Evolutionary conservation across 805 yeast genomes (phyloP).

Genomic region (Candida boleticola): DNA sequence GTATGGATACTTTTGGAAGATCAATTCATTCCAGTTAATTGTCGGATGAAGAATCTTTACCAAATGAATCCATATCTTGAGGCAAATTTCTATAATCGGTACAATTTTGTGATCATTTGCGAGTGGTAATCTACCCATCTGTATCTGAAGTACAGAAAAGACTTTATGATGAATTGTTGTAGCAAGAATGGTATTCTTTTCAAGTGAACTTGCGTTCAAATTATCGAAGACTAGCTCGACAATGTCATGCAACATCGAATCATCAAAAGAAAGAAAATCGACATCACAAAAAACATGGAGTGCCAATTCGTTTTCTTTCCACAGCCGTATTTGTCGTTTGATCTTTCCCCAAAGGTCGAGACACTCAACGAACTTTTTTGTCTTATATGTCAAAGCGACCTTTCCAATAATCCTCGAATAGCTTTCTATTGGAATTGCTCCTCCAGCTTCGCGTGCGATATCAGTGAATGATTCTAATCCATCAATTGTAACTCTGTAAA

Average conservation of each 20-base stretch:
- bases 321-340: background rate
- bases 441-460: slow-evolving; percentile 11
- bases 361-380: background rate
- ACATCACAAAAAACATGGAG: background rate
- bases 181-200: background rate
- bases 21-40: slow-evolving; percentile 34
- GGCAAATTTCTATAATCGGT: slow-evolving; percentile 22
- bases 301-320: background rate
- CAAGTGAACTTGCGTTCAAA: background rate
- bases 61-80: slow-evolving; percentile 30
- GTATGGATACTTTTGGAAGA: slow-evolving; percentile 38
- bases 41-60: slow-evolving; percentile 12
- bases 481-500: slow-evolving; percentile 20
- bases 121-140: slow-evolving; percentile 36
- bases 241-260: background rate
- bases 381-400: slow-evolving; percentile 9
- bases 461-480: slow-evolving; percentile 19
- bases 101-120: slow-evolving; percentile 20
- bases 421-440: slow-evolving; percentile 18
- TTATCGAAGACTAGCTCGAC: background rate
- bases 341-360: slow-evolving; percentile 1
- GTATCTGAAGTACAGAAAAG: slow-evolving; percentile 17
- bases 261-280: background rate
- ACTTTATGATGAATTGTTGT: slow-evolving; percentile 4
- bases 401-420: slow-evolving; percentile 15